phyloP scores from a whole-genome alignment of 1,139 yeast species.

The Yamadazyma spencermartinsiae region DNA sequence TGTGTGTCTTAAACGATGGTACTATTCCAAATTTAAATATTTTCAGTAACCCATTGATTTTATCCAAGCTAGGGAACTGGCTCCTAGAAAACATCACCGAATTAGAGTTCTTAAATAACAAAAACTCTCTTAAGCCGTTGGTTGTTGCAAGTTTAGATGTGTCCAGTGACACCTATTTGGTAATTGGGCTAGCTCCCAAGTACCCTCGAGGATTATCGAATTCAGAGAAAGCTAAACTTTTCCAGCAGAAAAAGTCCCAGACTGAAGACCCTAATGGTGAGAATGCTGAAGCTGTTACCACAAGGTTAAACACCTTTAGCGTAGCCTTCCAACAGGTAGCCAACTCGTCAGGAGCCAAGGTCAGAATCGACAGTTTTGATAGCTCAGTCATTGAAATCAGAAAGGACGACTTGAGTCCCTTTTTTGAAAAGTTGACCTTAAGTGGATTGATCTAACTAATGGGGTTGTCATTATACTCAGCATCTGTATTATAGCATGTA shows the following conservation, averaged over 20 bases:
- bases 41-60: constrained; percentile 82
- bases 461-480: no score
- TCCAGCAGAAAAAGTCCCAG: constrained; percentile 23
- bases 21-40: constrained; percentile 71
- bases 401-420: constrained; percentile 84
- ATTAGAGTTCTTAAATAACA: constrained; percentile 49
- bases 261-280: constrained; percentile 15
- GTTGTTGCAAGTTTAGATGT: constrained; percentile 85
- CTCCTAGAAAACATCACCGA: constrained; percentile 87
- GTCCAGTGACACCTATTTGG: constrained; percentile 75
- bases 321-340: constrained; percentile 90
- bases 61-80: constrained; percentile 88
- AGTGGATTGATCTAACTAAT: constrained; percentile 35
- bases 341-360: constrained; percentile 78
- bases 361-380: constrained; percentile 90
- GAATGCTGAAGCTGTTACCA: constrained; percentile 22
- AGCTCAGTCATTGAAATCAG: constrained; percentile 89
- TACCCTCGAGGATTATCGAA: constrained; percentile 63
- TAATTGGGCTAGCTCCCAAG: constrained; percentile 86
- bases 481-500: constrained; percentile 12
- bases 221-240: constrained; percentile 41
- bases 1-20: constrained; percentile 86
- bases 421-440: constrained; percentile 69
- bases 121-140: constrained; percentile 64
- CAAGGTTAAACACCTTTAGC: constrained; percentile 75